Evolutionary conservation across 2,329 filamentous ascomycete genomes (phyloP), one percentile per base, ranked within the genome.

Genomic region (Whalleya microplaca): DNA sequence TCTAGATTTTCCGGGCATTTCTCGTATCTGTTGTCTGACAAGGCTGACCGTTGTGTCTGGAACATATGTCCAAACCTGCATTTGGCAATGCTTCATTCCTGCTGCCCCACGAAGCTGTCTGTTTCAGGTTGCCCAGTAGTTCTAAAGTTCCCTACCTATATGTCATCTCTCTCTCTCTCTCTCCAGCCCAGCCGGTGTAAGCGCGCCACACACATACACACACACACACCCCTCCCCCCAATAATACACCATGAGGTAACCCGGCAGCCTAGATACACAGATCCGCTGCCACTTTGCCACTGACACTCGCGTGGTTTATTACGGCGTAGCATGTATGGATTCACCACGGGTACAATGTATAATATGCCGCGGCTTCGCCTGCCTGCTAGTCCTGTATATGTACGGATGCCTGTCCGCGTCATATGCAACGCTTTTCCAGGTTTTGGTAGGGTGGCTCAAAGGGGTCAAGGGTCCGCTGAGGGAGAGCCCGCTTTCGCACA

Each of bases 391-490:
- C n/a, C n/a, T n/a, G n/a, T n/a, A n/a, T 44, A 4, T 41, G 45
- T 32, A 57, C 52, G 49, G 48, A 57, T 59, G 59, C 56, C 43
- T 37, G 60, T 62, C 58, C 60, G 60, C 60, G 60, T 63, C 60
- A 60, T 63, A 60, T 59, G 57, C 53, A 48, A 56, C 55, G 14
- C n/a, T 50, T 54, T 58, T 63, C 58, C 60, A 60, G 56, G 57
- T 56, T 61, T 58, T 60, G 55, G 61, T 63, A 62, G 59, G 59
- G 51, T 20, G 41, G 51, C 21, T 42, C 37, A 20, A 29, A 54
- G 46, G 21, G 20, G 23, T 21, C 20, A n/a, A n/a, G n/a, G n/a
- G n/a, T n/a, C 37, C 42, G 48, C 19, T 20, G 45, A 45, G 29
- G n/a, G 53, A 40, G 50, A 32, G 23, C 23, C 23, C 4, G 23